A percentile compares a stretch with the other conserved stretches of the same genome.
These are phyloP conservation scores for Thielaviopsis punctulata DNA, from an alignment of 2,329 filamentous ascomycete species.

Conservation along the genomic window DNA sequence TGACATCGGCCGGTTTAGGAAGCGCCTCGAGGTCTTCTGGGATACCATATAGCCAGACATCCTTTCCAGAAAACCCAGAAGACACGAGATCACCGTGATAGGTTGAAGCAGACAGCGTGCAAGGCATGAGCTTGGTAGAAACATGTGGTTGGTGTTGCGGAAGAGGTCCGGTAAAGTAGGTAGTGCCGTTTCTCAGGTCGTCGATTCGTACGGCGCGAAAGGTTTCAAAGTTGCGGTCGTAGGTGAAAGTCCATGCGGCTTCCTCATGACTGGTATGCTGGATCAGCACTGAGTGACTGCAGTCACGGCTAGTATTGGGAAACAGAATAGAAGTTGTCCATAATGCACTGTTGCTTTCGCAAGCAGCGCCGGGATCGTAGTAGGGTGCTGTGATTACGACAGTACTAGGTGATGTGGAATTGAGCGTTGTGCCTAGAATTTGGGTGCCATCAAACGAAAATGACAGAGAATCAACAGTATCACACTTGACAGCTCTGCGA, in stretches of 20 bases:
- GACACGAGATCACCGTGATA: slow-evolving; percentile 54
- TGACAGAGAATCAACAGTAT: slow-evolving; percentile 52
- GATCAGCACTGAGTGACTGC: slow-evolving; percentile 58
- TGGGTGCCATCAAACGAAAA: slow-evolving; percentile 68
- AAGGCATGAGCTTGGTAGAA: slow-evolving; percentile 45
- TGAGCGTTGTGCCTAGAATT: slow-evolving; percentile 56
- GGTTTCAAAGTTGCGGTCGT: slow-evolving; percentile 58
- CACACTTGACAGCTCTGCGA: slow-evolving; percentile 60
- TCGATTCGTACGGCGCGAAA: slow-evolving; percentile 63
- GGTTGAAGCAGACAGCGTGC: slow-evolving; percentile 52
- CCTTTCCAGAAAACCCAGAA: slow-evolving; percentile 53
- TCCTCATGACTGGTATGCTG: slow-evolving; percentile 44
- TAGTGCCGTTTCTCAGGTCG: slow-evolving; percentile 57
- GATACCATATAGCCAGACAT: slow-evolving; percentile 65
- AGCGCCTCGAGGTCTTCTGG: slow-evolving; percentile 53
- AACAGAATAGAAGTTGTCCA: slow-evolving; percentile 81
- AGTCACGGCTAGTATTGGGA: slow-evolving; percentile 62
- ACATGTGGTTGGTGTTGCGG: slow-evolving; percentile 27
- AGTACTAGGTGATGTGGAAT: slow-evolving; percentile 47
- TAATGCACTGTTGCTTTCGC: slow-evolving; percentile 51
- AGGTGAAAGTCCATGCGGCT: slow-evolving; percentile 60
- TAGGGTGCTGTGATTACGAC: slow-evolving; percentile 67
- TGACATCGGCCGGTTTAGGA: slow-evolving; percentile 23
- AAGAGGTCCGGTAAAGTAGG: slow-evolving; percentile 57
- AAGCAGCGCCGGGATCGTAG: slow-evolving; percentile 52